Base-by-base conservation (phyloP, 495 filamentous ascomycete genomes). In the Talaromyces proteolyticus region DNA sequence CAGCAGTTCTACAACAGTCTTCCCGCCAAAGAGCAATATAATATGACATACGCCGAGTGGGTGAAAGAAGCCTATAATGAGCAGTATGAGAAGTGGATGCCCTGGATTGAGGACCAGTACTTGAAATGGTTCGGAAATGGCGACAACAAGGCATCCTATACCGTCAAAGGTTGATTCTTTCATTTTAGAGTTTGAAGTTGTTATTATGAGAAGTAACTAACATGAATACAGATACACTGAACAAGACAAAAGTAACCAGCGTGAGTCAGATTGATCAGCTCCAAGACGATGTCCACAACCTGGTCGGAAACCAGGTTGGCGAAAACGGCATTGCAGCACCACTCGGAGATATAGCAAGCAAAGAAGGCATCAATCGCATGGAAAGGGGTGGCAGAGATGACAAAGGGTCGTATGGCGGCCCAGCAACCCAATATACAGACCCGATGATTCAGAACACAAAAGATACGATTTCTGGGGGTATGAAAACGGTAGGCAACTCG, bases 71-170 rank as follows among this genome's bases (percentile, higher is more conserved):
- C 66, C 11, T 86, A 85, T 70, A 77, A 82, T 61, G 62, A 76
- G 10, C 78, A 86, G 57, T 87, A 88, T 59, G 80, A 87, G 55
- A 74, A 70, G 45, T 88, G 84, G 85, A 78, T 86, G 65, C 84
- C 85, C 4, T 89, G 85, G 83, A 72, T 87, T 29, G 85, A 89
- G 56, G 85, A 88, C 62, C 62, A 77, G 47, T 87, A 85, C 57
- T 73, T 89, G 16, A 70, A 67, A 29, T 87, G 78, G 70, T 87
- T 88, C 54, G 82, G 79, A 55, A 83, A 78, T 50, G 66, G 64
- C 4, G 84, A 89, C 55, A 89, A 88, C 66, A 86, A 87, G 65
- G 72, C 81, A 1, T 81, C 77, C 53, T 87, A 86, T 56, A 69
- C 71, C 1, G 73, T 81, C 0, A 83, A 78, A 57, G 77, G 83